Base-by-base conservation (phyloP, 176 grass and related monocot species). In the Musa beccarii region DNA sequence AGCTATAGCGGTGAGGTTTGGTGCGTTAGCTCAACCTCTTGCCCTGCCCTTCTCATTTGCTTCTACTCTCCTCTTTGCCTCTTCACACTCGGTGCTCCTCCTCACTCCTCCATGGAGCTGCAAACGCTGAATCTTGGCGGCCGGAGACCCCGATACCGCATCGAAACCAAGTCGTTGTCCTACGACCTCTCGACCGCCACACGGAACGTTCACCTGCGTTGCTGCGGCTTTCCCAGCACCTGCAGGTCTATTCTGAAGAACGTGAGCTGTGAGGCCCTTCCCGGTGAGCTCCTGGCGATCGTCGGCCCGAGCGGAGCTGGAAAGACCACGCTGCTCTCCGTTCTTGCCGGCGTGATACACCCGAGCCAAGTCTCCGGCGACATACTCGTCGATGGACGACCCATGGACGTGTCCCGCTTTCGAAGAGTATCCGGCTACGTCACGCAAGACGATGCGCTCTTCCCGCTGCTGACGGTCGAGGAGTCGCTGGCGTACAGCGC, bases 401-500 rank as follows among this genome's bases (percentile, higher is more conserved):
- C 55, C 50, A 91, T 98, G 90, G 90, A 94, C 59, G 86, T 82
- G 10, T 86, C 95, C 0, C 52, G 82, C 13, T 98, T 91, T 84
- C 82, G 88, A 10, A 84, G 90, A 9, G 85, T 87, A 15, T 98
- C 95, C 7, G 95, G 95, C 0, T 84, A 98, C 77, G 95, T 93
- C 12, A 84, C 95, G 9, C 95, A 98, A 87, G 86, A 93, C 6
- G 93, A 97, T 76, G 84, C 88, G 10, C 90, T 98, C 52, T 98
- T 98, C 82, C 95, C 95, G 51, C 75, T 89, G 82, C 84, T 98
- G 53, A 98, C 90, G 52, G 90, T 90, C 24, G 88, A 93, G 85
- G 95, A 98, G 82, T 85, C 90, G 62, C 89, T 98, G 62, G n/a
- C 87, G 10, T 93, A 93, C 78, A 98, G 90, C 81, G 95, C 95